phyloP scores from a whole-genome alignment of 2,329 filamentous ascomycete species.

The Lasiodiplodia sp. region DNA sequence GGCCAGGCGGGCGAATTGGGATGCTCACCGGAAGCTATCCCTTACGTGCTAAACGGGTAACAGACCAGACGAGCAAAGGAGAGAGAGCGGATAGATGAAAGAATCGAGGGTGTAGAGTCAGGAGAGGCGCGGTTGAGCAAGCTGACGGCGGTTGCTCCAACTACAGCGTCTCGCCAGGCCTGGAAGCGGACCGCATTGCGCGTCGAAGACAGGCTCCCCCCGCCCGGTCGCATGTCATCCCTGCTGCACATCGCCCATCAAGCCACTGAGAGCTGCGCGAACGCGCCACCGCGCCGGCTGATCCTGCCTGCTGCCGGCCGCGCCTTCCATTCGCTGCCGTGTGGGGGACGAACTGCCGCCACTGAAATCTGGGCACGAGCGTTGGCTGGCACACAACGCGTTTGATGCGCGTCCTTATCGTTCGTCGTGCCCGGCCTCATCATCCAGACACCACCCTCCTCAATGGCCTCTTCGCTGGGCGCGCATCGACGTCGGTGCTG shows the following conservation, averaged over 20 bases:
- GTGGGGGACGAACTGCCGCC: slow-evolving; percentile 3
- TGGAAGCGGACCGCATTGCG: slow-evolving; percentile 22
- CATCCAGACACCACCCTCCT: background rate
- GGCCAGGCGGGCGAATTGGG: slow-evolving; percentile 15
- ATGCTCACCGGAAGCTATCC: slow-evolving; percentile 21
- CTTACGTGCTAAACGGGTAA: slow-evolving; percentile 15
- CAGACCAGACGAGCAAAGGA: background rate
- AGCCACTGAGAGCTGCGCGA: slow-evolving; percentile 6
- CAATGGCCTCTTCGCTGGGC: background rate
- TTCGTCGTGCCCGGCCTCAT: background rate
- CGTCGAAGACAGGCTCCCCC: slow-evolving; percentile 8
- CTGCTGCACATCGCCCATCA: slow-evolving; percentile 21
- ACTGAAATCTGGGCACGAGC: background rate
- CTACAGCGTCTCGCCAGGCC: slow-evolving; percentile 10
- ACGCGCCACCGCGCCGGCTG: slow-evolving; percentile 9
- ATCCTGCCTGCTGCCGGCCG: slow-evolving; percentile 3
- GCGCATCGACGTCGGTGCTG: slow-evolving; percentile 4
- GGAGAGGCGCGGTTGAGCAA: background rate
- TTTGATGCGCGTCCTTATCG: slow-evolving; percentile 10
- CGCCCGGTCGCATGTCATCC: background rate
- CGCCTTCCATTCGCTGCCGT: slow-evolving; percentile 2
- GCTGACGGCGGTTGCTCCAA: background rate
- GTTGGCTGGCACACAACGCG: slow-evolving; percentile 15
- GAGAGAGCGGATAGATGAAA: background rate
- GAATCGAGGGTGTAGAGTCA: background rate